phyloP scores from a whole-genome alignment of 306 rosid genomes.

The Cicer pinnatifidum region DNA sequence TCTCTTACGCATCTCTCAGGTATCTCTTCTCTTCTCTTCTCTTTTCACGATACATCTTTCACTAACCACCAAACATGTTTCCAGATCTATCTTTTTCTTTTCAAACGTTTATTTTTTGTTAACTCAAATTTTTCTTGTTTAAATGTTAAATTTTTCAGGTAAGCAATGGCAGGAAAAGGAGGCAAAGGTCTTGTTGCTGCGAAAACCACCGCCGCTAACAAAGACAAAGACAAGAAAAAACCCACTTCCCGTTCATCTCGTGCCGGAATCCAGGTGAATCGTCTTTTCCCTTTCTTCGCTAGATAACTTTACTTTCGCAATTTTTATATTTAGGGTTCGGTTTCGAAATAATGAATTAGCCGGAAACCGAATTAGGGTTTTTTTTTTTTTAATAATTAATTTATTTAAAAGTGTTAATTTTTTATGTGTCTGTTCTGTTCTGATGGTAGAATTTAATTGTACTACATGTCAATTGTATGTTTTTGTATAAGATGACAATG shows the following conservation, averaged over 20 bases:
- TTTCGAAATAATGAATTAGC: background rate
- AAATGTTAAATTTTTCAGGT: slow-evolving; percentile 30
- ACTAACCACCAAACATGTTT: no score
- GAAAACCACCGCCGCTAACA: slow-evolving; percentile 87
- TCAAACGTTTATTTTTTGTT: background rate
- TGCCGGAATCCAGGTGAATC: slow-evolving; percentile 83
- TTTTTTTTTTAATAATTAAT: no score
- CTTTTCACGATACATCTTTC: background rate
- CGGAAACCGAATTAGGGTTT: background rate
- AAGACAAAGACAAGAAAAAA: slow-evolving; percentile 84
- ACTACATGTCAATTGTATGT: background rate
- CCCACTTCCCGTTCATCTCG: slow-evolving; percentile 96
- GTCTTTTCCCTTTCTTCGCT: background rate
- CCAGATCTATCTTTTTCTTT: no score
- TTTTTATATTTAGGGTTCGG: background rate
- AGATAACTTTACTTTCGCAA: background rate
- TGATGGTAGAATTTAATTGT: background rate
- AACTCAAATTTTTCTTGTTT: background rate
- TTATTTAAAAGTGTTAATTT: background rate
- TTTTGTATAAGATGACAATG: background rate
- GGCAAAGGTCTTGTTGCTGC: slow-evolving; percentile 94
- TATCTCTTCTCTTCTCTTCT: background rate
- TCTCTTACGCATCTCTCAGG: background rate
- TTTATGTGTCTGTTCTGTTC: background rate
- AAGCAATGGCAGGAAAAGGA: slow-evolving; percentile 91